Evolutionary conservation across 2,329 filamentous ascomycete genomes (phyloP), one percentile per base, ranked within the genome.

Genomic region (Arachnomyces sp.): DNA sequence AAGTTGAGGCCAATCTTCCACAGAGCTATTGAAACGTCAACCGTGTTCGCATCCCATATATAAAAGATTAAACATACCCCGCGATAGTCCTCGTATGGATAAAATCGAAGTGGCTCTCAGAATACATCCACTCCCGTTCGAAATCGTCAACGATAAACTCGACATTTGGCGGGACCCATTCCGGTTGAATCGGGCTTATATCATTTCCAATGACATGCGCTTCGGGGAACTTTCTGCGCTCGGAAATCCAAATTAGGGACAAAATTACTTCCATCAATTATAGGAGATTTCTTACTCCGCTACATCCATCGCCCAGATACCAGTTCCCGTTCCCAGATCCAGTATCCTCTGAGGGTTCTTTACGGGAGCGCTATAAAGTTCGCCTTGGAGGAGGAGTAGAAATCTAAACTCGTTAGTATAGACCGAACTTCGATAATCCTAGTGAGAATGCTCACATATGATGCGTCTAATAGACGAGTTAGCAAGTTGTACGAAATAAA

Each of bases 41-140:
- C 20, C 20, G 20, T 5, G 20, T 5, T 25, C n/a, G n/a, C n/a
- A n/a, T n/a, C n/a, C n/a, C n/a, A n/a, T n/a, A n/a, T n/a, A n/a
- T n/a, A n/a, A n/a, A n/a, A n/a, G n/a, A n/a, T 25, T 25, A 25
- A 40, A 79, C 71, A 3, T 68, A 72, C 64, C 72, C 68, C 12
- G 73, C 69, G 1, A 72, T 71, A 40, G 74, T 68, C 2, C 77
- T 66, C 12, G 71, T 68, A 51, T 80, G 76, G 28, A 80, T 68
- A 43, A 76, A 77, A 52, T 80, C 74, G 40, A 77, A 79, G 36
- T 71, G 65, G 43, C 76, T 68, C 51, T 4, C 68, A 43, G 41
- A 32, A 15, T 75, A 67, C 13, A 77, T 52, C 75, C 76, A 79
- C 2, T 66, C 63, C 39, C 65, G 66, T 53, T 79, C 74, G 16